Evolutionary conservation across 805 yeast genomes (phyloP), one percentile per base, ranked within the genome.

Genomic region (Maudiozyma serrabonitensis): DNA sequence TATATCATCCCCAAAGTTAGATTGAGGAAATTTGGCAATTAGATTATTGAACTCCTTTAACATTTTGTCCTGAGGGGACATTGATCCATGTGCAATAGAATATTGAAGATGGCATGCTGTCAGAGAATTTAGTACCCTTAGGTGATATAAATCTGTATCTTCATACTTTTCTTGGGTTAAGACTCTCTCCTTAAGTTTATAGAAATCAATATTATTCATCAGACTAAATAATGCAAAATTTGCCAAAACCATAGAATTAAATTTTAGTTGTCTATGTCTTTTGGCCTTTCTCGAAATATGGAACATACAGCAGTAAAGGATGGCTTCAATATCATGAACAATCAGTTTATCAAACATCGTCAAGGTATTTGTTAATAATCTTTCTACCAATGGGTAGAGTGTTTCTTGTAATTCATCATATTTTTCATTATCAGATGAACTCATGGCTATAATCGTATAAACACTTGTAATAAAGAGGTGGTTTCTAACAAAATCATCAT

Each of bases 321-420:
- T 71, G 0, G 82, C 83, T 56, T 80, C 85, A 35, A 79, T 72
- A 55, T 80, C 84, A 60, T 77, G 81, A 54, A 77, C 82, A 4
- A 75, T 75, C 31, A 79, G 60, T n/a, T 77, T 76, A 41, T 72
- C 75, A 4, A 79, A 73, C 56, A 75, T 71, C 1, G 70, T 67
- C 25, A 75, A 57, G 0, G 80, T 75, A 46, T 72, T 70, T 0
- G 80, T 75, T 9, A 78, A 55, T n/a, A 79, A 61, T 35, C 73
- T 67, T 42, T 75, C 74, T 0, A 80, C 77, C n/a, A 78, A 58
- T 49, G 71, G 67, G 52, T 76, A 75, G 34, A 80, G 54, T 18
- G 64, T 60, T 44, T 69, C 72, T 54, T 78, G 82, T 46, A 76
- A 75, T 19, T 72, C 67, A 2, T 71, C 72, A 54, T 74, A 75